Evolutionary conservation across 371 early-diverging fungal species (phyloP).

Genomic region (Syncephalastrum monosporum): DNA sequence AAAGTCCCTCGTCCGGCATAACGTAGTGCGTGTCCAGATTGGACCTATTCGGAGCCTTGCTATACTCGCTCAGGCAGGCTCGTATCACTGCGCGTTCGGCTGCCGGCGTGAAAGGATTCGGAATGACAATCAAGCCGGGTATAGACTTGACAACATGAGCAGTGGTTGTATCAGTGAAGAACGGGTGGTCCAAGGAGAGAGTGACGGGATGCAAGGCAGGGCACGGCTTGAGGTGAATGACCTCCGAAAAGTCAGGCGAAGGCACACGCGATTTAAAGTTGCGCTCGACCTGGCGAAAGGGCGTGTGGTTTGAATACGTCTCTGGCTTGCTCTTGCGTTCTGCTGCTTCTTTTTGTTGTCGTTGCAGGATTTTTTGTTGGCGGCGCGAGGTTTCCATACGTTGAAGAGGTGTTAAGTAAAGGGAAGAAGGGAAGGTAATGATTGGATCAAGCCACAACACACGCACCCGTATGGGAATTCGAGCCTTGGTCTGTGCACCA

Average conservation of each 20-base stretch:
- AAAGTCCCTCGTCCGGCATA: slow-evolving; percentile 67
- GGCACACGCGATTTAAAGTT: slow-evolving; percentile 61
- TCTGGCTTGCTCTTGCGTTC: slow-evolving; percentile 21
- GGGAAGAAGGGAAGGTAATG: too few relatives aligned
- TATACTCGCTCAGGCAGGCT: slow-evolving; percentile 64
- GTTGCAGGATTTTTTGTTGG: slow-evolving; percentile 43
- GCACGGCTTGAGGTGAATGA: slow-evolving; percentile 49
- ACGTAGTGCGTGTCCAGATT: slow-evolving; percentile 84
- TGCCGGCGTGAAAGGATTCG: slow-evolving; percentile 64
- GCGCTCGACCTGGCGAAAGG: slow-evolving; percentile 79
- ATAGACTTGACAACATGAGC: slow-evolving; percentile 38
- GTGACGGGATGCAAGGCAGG: too few relatives aligned
- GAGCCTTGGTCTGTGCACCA: too few relatives aligned
- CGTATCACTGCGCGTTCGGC: slow-evolving; percentile 67
- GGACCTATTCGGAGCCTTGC: slow-evolving; percentile 73
- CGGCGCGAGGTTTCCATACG: slow-evolving; percentile 22
- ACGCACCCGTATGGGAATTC: too few relatives aligned
- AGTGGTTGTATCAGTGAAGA: slow-evolving; percentile 3
- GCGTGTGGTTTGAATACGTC: slow-evolving; percentile 60
- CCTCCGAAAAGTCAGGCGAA: slow-evolving; percentile 55
- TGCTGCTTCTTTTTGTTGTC: slow-evolving; percentile 26
- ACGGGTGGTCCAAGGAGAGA: too few relatives aligned
- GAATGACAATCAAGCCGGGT: slow-evolving; percentile 70
- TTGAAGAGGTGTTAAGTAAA: too few relatives aligned
- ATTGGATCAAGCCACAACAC: too few relatives aligned